Base-by-base conservation (phyloP, 2,329 filamentous ascomycete genomes). In the Pseudogymnoascus sp. region DNA sequence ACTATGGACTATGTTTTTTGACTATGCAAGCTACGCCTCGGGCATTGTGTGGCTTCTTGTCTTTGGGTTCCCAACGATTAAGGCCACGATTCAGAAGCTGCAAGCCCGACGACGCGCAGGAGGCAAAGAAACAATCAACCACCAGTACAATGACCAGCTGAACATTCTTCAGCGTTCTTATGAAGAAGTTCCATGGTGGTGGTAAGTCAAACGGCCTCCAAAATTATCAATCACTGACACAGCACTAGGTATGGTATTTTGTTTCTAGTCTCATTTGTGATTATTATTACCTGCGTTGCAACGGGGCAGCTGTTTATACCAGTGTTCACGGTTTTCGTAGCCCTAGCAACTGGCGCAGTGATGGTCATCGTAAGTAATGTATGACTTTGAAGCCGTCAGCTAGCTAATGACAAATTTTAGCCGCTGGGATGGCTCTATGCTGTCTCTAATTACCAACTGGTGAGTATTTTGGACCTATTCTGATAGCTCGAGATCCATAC, bases 401-500 rank as follows among this genome's bases (percentile, higher is more conserved):
- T 11, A 11, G 23, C 46, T 53, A 53, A 53, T 29, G 2, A 5
- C 7, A 17, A 11, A 53, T 53, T 31, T 31, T 17, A 53, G 46
- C 84, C 84, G 0, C 76, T 87, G 13, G 80, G 80, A 10, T 85
- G 82, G 77, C 75, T 87, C 0, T 86, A 86, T 62, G 82, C 83
- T 1, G 76, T 86, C 31, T 85, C 83, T 7, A 85, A 85, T 68
- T 80, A 76, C 60, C 77, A 79, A 65, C 69, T 79, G n/a, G 46
- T 53, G 4, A 17, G 46, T 53, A 3, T 1, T 31, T 7, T 26
- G 11, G 67, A 62, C 42, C 61, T 31, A 35, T 15, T n/a, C 7
- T 10, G 11, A n/a, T n/a, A 26, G 15, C 17, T 7, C 7, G 7
- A 7, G 23, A 23, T 29, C 13, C 23, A 29, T 53, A 53, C 23